phyloP scores from a whole-genome alignment of 2,329 filamentous ascomycete genomes.

The Ciborinia camelliae region DNA sequence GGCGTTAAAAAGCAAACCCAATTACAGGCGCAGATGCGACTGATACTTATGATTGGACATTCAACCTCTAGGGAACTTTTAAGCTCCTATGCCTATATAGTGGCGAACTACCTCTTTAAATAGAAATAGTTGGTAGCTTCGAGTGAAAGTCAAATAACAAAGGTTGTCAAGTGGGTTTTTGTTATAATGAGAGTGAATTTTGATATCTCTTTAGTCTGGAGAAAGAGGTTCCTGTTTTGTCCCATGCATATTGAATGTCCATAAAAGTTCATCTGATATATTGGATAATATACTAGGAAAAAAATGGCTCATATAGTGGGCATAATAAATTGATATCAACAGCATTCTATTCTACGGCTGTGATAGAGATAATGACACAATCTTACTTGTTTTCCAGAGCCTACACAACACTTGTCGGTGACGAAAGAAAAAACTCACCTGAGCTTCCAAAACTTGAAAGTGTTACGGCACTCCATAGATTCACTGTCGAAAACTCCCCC shows the following conservation, averaged over 20 bases:
- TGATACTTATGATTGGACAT: too few species aligned
- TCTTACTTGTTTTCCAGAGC: not conserved
- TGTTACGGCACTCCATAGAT: not conserved
- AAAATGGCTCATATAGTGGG: too few species aligned
- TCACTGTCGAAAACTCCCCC: not conserved
- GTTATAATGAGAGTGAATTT: not conserved
- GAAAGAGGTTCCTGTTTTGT: not conserved
- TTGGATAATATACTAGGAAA: not conserved
- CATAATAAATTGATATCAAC: rapidly evolving
- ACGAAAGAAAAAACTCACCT: too few species aligned
- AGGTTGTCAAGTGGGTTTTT: too few species aligned
- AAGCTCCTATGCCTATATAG: too few species aligned
- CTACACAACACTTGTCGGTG: not conserved
- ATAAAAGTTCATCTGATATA: too few species aligned
- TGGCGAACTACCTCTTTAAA: too few species aligned
- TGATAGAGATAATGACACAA: not conserved
- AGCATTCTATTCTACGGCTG: too few species aligned
- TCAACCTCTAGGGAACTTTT: too few species aligned
- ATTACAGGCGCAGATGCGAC: too few species aligned
- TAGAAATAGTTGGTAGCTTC: not conserved
- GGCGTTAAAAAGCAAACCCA: too few species aligned
- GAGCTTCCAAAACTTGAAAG: not conserved
- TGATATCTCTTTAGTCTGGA: not conserved
- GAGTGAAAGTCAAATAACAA: too few species aligned
- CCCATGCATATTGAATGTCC: not conserved